Evolutionary conservation across 768 basidiomycete species (phyloP), one percentile per base, ranked within the genome.

Genomic region (Boletus speciosus): DNA sequence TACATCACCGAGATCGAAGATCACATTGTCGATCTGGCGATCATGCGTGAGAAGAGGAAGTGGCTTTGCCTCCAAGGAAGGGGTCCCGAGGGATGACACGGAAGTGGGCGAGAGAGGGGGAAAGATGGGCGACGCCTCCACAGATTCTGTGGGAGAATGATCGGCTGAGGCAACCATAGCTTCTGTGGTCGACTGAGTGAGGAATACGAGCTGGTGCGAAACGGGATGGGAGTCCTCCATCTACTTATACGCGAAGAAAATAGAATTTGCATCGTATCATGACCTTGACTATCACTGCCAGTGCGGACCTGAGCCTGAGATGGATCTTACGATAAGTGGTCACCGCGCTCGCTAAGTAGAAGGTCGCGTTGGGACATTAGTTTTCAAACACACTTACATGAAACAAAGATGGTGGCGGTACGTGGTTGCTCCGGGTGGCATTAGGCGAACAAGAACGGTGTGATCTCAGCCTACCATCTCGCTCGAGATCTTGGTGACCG

Each of bases 1-100:
- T 3, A 63, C 63, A 5, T 63, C 62, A 21, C 62, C 62, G 14
- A 63, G 48, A 32, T 65, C 62, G n/a, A 63, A 58, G 23, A 63
- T 59, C 4, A 63, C 21, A 6, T 63, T 66, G 31, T 66, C 65
- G 15, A 65, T 56, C 41, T 47, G 52, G 14, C 56, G 56, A 56
- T 62, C 54, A 37, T 51, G 27, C 2, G 23, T 12, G 21, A 35
- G 11, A 31, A 31, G 16, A 3, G 42, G 42, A 5, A 51, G 55
- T 7, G 19, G 14, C 15, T 55, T 58, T n/a, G 8, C 21, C 9
- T 46, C 44, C 25, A 47, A 31, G 7, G 55, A 36, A 8, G 51
- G 51, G 0, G 49, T 51, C 12, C 36, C 39, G 2, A 53, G 51
- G n/a, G 53, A 39, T 6, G 59, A 58, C 6, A 42, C 6, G 5